phyloP scores from a whole-genome alignment of 371 early-diverging fungal species.

The Lichtheimia corymbifera region DNA sequence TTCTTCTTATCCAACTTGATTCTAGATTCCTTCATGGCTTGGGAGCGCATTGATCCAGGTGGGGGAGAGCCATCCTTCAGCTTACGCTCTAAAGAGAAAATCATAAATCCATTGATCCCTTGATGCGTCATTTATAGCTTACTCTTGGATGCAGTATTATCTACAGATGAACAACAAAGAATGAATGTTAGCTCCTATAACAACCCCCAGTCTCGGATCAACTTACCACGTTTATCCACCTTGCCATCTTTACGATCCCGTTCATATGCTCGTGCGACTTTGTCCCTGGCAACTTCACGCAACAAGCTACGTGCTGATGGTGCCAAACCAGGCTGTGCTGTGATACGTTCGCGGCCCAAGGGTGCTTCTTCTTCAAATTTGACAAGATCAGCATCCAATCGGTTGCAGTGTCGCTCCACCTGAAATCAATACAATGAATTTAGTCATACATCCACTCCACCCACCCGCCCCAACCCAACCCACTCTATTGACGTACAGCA shows the following conservation, averaged over 20 bases:
- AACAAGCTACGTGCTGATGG: conserved; percentile 38
- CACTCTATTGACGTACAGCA: conserved; percentile 51
- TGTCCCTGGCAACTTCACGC: conserved; percentile 35
- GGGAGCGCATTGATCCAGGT: conserved; percentile 25
- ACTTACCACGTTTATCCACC: conserved; percentile 36
- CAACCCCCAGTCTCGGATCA: background rate
- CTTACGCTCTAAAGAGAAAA: conserved; percentile 21
- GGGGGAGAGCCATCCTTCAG: conserved; percentile 23
- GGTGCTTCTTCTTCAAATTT: conserved; percentile 47
- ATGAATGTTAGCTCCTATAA: background rate
- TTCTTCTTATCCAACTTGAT: conserved; percentile 31
- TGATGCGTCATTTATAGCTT: no score
- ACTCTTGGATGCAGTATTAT: no score
- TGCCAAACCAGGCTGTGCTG: conserved; percentile 37
- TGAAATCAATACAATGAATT: conserved; percentile 5
- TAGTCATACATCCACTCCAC: background rate
- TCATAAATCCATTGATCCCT: no score
- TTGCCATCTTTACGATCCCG: conserved; percentile 40
- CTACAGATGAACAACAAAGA: no score
- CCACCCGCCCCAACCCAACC: no score
- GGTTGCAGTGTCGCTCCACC: conserved; percentile 50
- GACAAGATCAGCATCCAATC: conserved; percentile 48
- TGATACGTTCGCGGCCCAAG: conserved; percentile 35
- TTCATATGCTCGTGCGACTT: conserved; percentile 26
- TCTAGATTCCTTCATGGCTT: conserved; percentile 31